phyloP scores from a whole-genome alignment of 306 rosid genomes.

The Vicia villosa region DNA sequence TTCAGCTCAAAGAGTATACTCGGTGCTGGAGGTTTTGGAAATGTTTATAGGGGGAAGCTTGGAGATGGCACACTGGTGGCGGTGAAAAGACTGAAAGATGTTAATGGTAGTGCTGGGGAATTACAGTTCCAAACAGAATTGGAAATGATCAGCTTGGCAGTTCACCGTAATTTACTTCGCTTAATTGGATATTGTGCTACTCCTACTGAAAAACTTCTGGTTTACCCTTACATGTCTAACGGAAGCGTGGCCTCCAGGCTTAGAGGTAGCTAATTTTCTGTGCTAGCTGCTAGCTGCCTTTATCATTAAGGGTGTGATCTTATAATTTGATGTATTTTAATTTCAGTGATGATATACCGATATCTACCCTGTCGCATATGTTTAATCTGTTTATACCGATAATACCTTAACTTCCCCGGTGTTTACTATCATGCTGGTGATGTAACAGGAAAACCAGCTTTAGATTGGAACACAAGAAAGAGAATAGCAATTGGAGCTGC shows the following conservation, averaged over 20 bases:
- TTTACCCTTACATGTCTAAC: constrained; percentile 94
- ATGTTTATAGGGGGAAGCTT: constrained; percentile 87
- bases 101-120: constrained; percentile 85
- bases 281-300: background rate
- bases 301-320: too few species aligned
- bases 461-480: constrained; percentile 96
- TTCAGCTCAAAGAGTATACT: constrained; percentile 84
- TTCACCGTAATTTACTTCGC: constrained; percentile 86
- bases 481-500: constrained; percentile 96
- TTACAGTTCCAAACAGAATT: constrained; percentile 88
- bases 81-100: constrained; percentile 92
- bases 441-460: constrained; percentile 79
- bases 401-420: background rate
- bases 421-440: constrained; percentile 13
- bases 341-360: too few species aligned
- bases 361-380: too few species aligned
- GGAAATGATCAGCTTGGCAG: constrained; percentile 98
- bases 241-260: constrained; percentile 96
- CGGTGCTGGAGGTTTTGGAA: constrained; percentile 98
- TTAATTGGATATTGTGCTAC: constrained; percentile 88
- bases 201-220: constrained; percentile 79
- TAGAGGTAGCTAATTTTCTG: constrained; percentile 62
- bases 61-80: constrained; percentile 85
- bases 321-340: too few species aligned
- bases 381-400: too few species aligned